A percentile compares a stretch with the other conserved stretches of the same genome.
Evolutionary conservation across 2,329 filamentous ascomycete species (phyloP).

Genomic region (Arthroderma sp.): DNA sequence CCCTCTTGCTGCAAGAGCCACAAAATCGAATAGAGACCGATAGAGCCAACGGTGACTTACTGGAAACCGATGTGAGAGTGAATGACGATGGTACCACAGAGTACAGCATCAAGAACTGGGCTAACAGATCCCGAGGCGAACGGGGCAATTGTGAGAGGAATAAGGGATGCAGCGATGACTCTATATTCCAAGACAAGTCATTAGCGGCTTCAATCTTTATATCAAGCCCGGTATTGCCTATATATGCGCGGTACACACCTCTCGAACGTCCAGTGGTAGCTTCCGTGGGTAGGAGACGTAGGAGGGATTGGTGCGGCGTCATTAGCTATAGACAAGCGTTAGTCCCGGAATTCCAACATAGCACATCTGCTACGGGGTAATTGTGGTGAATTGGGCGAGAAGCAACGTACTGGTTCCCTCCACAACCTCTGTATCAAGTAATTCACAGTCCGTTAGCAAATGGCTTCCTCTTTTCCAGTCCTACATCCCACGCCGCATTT

Average conservation of each 20-base stretch:
- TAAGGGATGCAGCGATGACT: constrained; percentile 62
- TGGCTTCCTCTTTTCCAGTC: neutral
- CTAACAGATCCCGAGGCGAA: constrained; percentile 88
- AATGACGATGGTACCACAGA: constrained; percentile 71
- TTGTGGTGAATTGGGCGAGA: neutral
- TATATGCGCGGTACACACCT: constrained; percentile 33
- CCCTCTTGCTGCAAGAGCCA: neutral
- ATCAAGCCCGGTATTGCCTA: neutral
- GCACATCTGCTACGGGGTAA: neutral
- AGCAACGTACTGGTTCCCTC: constrained; percentile 56
- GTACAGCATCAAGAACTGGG: constrained; percentile 72
- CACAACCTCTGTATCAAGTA: constrained; percentile 50
- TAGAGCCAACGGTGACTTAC: constrained; percentile 34
- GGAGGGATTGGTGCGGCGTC: constrained; percentile 66
- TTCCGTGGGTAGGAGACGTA: constrained; percentile 67
- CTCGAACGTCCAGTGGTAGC: constrained; percentile 98
- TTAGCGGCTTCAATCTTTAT: too few species aligned
- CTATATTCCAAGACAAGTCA: constrained; percentile 31
- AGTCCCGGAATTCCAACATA: constrained; percentile 2
- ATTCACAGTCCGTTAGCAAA: constrained; percentile 34
- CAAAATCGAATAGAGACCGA: neutral
- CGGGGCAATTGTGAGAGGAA: constrained; percentile 78
- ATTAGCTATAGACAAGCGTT: constrained; percentile 50
- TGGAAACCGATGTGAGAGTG: constrained; percentile 96
- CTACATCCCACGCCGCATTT: neutral